phyloP scores from a whole-genome alignment of 208 protist genomes.

The Histomonas meleagridis region DNA sequence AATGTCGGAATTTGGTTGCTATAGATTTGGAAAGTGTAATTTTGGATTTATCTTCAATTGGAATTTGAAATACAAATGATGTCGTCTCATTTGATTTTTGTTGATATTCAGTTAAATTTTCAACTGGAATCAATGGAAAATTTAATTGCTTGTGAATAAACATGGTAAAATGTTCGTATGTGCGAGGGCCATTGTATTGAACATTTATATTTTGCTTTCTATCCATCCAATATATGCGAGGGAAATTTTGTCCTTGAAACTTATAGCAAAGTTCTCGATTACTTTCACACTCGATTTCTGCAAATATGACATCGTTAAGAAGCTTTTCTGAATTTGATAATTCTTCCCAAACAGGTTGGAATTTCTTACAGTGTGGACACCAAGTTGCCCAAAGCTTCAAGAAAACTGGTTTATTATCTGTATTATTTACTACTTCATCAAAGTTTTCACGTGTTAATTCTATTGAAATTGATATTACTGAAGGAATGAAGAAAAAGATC shows the following conservation, averaged over 20 bases:
- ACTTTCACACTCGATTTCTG: background rate
- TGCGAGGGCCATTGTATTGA: background rate
- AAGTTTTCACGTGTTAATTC: background rate
- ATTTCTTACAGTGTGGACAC: slow-evolving; percentile 11
- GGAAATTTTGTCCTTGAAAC: slow-evolving; percentile 19
- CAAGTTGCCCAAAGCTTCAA: background rate
- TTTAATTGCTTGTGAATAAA: background rate
- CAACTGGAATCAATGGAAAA: background rate
- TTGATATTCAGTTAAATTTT: background rate
- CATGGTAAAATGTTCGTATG: background rate
- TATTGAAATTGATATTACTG: no score
- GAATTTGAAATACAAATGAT: background rate
- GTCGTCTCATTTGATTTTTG: background rate
- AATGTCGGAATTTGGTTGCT: background rate
- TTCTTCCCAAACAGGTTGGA: background rate
- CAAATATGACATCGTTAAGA: background rate
- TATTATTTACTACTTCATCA: background rate
- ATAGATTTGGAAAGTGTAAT: background rate
- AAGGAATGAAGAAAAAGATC: no score
- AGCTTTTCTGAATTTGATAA: background rate
- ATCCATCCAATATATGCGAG: background rate
- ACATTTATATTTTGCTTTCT: background rate
- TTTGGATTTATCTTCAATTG: background rate
- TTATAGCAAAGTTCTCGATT: background rate
- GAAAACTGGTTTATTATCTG: background rate